Evolutionary conservation across 352 stramenopile species (phyloP), one percentile per base, ranked within the genome.

Genomic region (Pythium brassicae): DNA sequence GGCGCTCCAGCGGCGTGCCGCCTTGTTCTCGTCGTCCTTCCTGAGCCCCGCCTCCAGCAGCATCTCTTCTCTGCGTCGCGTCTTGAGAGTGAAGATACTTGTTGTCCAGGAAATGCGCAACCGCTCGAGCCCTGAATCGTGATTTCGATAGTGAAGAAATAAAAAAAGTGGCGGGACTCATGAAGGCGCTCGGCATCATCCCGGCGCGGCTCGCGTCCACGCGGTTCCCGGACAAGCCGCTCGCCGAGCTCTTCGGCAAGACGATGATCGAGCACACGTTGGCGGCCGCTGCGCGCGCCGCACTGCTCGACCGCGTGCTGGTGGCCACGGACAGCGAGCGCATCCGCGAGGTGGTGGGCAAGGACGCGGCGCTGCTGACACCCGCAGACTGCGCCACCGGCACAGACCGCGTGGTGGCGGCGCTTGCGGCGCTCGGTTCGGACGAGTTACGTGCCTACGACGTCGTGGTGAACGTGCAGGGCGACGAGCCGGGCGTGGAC

Each of bases 211-310:
- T 89, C 61, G 81, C 70, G 26, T 92, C 85, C 4, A 76, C 83
- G 51, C 78, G 86, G 35, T 92, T 95, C 66, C 82, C 78, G 11
- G 72, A 68, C 29, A 94, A 94, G 68, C 83, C 86, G 27, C 66
- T 95, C 22, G 79, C 66, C 47, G 62, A 89, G 64, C 79, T 95
- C 69, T 87, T 86, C 52, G 83, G 83, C 9, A 84, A 78, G 61
- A 73, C 83, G 0, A 92, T 94, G 83, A 87, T 94, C 57, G 76
- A 92, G 63, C 86, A 92, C 62, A 95, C 83, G 37, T 90, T 84
- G 55, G 69, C 69, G 39, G 83, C 85, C 25, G 80, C 78, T 3
- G 43, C 54, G 15, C 65, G 68, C 8, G 74, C 79, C 4, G 69
- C 56, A 45, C 43, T 85, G 53, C 75, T 94, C 19, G 62, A 61